Percentiles rank a stretch among this genome's conserved stretches.
Conservation (phyloP, 1,284 basidiomycete genomes). For the Ustilago xerochloae region DNA sequence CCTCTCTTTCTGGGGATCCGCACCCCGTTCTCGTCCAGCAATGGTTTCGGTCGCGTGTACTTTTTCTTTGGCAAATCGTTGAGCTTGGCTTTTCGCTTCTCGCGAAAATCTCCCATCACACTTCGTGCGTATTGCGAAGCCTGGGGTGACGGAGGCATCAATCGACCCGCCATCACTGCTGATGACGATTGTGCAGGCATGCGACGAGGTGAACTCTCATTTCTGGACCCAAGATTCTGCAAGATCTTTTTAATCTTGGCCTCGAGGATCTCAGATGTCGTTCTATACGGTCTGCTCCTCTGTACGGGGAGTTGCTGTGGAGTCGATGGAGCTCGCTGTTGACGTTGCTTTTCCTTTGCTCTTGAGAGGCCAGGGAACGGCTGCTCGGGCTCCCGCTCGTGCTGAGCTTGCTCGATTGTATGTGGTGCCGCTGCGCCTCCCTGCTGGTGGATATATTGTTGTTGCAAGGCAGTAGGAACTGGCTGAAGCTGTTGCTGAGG, state of each 20-base stretch:
- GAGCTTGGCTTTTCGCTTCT: background rate
- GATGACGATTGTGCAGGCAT: no score
- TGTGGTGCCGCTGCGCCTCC: background rate
- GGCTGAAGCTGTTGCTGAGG: conserved; percentile 13
- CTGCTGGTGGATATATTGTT: conserved; percentile 11
- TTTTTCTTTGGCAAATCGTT: background rate
- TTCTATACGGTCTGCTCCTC: background rate
- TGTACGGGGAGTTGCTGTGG: background rate
- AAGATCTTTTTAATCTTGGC: conserved; percentile 1
- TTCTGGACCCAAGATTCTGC: background rate
- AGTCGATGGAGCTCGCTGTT: background rate
- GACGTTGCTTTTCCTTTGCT: background rate
- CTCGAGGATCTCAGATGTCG: background rate
- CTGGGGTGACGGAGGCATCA: background rate
- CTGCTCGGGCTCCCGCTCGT: background rate
- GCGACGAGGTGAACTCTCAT: background rate
- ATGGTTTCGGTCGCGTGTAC: background rate
- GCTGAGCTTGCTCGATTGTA: background rate
- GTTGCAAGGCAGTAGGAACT: background rate
- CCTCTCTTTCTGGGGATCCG: conserved; percentile 10
- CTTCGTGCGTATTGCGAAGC: background rate
- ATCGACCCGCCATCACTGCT: no score
- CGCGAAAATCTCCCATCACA: background rate
- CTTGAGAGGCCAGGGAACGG: background rate
- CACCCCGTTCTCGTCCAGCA: conserved; percentile 7